Evolutionary conservation across 2,329 filamentous ascomycete genomes (phyloP).

Genomic region (Beauveria scarabaeidicola): DNA sequence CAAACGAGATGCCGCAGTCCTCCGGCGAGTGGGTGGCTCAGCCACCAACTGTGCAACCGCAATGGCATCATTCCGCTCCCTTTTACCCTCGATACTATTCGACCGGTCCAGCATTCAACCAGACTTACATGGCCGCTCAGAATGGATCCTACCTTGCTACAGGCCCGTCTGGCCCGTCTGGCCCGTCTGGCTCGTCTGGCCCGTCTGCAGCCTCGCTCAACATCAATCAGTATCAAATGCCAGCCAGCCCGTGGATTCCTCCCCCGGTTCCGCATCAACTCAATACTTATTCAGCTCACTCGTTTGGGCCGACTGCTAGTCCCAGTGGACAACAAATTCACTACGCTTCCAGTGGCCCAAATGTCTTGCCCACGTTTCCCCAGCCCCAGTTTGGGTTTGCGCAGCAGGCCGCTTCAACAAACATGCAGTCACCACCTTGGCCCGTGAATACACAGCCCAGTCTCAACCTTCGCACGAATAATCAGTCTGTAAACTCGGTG

Average conservation of each 20-base stretch:
- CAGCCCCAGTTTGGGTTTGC: not conserved
- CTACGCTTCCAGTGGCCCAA: not conserved
- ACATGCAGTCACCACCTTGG: not conserved
- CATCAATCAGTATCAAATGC: not conserved
- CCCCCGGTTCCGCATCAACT: not conserved
- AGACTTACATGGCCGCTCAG: not conserved
- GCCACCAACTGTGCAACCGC: not conserved
- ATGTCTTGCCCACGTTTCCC: not conserved
- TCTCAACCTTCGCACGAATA: not conserved
- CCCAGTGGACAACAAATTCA: not conserved
- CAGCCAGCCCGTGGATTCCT: not conserved
- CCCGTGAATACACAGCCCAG: not conserved
- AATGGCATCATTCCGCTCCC: not conserved
- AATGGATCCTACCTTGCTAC: not conserved
- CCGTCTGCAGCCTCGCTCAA: not conserved
- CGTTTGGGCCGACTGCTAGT: not conserved
- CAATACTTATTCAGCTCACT: not conserved
- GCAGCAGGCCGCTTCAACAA: not conserved
- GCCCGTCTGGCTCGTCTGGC: not conserved
- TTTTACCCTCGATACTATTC: not conserved
- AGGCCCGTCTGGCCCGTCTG: not conserved
- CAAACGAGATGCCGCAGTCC: not conserved
- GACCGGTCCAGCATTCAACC: not conserved
- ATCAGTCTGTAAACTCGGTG: not conserved
- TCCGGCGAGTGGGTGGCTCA: not conserved